A percentile compares a stretch with the other conserved stretches of the same genome.
Conservation (phyloP, 1,284 basidiomycete species). For the Ustilago cynodontis region DNA sequence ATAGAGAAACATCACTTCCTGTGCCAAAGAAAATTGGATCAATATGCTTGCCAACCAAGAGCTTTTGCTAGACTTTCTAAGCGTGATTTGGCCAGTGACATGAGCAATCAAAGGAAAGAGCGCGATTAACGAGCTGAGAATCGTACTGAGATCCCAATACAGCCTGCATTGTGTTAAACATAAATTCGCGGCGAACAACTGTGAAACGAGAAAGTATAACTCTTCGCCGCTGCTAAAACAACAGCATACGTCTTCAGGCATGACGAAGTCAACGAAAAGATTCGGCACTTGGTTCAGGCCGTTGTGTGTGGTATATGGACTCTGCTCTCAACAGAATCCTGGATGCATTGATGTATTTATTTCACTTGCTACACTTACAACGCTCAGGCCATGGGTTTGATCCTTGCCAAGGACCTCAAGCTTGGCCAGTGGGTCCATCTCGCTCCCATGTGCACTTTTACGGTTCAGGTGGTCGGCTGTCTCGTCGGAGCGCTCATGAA, state of each 20-base stretch:
- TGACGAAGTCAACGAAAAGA: too few species aligned
- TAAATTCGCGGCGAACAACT: too few species aligned
- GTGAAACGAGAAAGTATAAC: too few species aligned
- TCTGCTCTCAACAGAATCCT: too few species aligned
- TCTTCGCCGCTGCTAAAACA: too few species aligned
- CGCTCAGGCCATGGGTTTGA: conserved; percentile 28
- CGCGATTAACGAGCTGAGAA: too few species aligned
- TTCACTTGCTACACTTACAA: conserved; percentile 54
- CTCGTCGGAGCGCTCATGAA: conserved; percentile 52
- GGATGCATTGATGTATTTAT: too few species aligned
- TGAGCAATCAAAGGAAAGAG: background rate
- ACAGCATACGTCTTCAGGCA: too few species aligned
- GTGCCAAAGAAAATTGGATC: background rate
- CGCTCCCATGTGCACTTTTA: conserved; percentile 33
- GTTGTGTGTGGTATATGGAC: too few species aligned
- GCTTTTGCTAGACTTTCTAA: background rate
- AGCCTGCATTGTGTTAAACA: too few species aligned
- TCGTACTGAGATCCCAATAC: too few species aligned
- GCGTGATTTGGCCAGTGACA: background rate
- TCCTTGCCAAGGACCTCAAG: conserved; percentile 44
- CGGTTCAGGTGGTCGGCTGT: conserved; percentile 41
- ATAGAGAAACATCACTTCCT: background rate
- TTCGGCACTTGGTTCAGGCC: too few species aligned
- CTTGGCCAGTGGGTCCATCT: conserved; percentile 62
- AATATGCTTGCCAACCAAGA: background rate